These are phyloP conservation scores for Didymella segeticola DNA, from an alignment of 2,329 filamentous ascomycete genomes.

Conservation along the genomic window DNA sequence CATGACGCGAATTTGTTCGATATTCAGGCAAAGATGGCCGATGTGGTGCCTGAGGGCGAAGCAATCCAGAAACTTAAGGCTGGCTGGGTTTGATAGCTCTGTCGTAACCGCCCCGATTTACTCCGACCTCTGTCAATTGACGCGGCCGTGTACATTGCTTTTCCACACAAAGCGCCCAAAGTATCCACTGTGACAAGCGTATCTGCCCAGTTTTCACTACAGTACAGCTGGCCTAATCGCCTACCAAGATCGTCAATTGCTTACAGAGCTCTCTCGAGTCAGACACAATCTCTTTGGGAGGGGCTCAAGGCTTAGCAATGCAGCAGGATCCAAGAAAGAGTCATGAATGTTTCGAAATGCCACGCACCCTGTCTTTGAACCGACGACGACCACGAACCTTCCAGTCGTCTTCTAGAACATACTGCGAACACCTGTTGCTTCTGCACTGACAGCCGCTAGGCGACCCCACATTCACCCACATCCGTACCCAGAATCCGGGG, in stretches of 20 bases:
- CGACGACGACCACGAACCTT: not conserved
- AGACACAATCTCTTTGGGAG: not conserved
- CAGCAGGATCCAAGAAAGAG: not conserved
- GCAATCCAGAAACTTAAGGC: conserved; percentile 49
- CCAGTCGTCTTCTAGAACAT: not conserved
- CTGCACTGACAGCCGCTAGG: not conserved
- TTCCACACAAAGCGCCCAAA: conserved; percentile 4
- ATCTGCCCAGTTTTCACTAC: not conserved
- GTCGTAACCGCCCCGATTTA: conserved; percentile 7
- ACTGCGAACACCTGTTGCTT: conserved; percentile 7
- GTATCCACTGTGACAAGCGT: not conserved
- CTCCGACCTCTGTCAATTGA: conserved; percentile 8
- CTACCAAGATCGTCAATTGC: not conserved
- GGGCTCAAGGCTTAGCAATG: not conserved
- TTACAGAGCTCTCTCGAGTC: not conserved
- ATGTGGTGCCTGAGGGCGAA: conserved; percentile 54
- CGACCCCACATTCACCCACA: conserved; percentile 4
- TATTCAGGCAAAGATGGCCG: conserved; percentile 56
- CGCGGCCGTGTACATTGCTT: conserved; percentile 1
- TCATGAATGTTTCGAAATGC: not conserved
- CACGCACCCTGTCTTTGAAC: not conserved
- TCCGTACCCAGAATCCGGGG: not conserved
- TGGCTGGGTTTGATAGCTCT: conserved; percentile 41
- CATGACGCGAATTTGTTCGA: conserved; percentile 56
- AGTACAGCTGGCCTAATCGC: not conserved